phyloP scores from a whole-genome alignment of 2,329 filamentous ascomycete genomes.

The Trichothecium sympodiale region DNA sequence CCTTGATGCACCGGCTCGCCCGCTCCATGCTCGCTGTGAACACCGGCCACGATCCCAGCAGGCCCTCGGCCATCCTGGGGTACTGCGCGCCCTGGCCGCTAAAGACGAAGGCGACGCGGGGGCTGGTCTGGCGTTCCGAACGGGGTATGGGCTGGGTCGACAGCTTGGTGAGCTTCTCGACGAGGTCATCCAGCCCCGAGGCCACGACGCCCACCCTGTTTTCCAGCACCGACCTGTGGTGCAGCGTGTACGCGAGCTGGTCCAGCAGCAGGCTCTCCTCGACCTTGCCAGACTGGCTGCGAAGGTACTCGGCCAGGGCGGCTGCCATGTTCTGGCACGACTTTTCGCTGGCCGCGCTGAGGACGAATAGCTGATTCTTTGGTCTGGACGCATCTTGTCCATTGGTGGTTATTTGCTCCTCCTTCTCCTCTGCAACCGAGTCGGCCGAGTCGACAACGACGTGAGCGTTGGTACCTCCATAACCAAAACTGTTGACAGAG shows the following conservation, averaged over 20 bases:
- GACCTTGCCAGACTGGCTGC: not conserved
- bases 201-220: conserved; percentile 9
- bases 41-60: conserved; percentile 10
- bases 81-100: conserved; percentile 27
- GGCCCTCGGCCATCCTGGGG: conserved; percentile 19
- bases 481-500: conserved; percentile 20
- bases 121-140: conserved; percentile 2
- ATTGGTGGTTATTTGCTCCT: not conserved
- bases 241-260: conserved; percentile 8
- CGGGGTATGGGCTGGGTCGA: conserved; percentile 5
- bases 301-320: conserved; percentile 8
- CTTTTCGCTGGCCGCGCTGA: conserved; percentile 11
- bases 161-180: conserved; percentile 5
- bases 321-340: conserved; percentile 8
- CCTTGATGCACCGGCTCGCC: conserved; percentile 1
- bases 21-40: conserved; percentile 11
- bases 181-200: conserved; percentile 7
- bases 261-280: conserved; percentile 3
- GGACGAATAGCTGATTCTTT: conserved; percentile 8
- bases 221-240: conserved; percentile 3
- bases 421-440: conserved; percentile 1
- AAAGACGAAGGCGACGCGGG: conserved; percentile 17
- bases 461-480: conserved; percentile 16
- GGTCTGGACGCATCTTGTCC: conserved; percentile 10
- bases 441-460: conserved; percentile 25